Evolutionary conservation across 441 rosid species (phyloP).

Genomic region (Macaranga tanarius): DNA sequence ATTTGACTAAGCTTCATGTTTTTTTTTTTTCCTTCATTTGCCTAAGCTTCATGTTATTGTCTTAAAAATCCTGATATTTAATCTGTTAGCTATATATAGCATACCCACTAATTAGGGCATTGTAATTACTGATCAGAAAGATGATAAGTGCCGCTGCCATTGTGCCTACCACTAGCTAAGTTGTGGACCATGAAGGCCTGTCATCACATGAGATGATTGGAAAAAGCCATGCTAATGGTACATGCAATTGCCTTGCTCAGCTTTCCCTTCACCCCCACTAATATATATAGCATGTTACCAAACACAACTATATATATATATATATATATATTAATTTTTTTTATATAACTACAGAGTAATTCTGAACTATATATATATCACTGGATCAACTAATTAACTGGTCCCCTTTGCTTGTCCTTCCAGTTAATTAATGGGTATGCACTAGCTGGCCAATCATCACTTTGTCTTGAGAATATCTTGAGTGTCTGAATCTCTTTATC

Average conservation of each 20-base stretch:
- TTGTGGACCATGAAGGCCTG: slow-evolving; percentile 30
- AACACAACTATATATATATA: too few species aligned
- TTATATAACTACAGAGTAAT: not conserved
- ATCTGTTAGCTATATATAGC: too few species aligned
- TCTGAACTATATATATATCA: not conserved
- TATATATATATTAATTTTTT: too few species aligned
- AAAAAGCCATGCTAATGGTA: slow-evolving; percentile 18
- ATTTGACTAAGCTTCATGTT: too few species aligned
- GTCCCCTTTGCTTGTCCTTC: not conserved
- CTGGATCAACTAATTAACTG: not conserved
- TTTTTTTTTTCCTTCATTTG: too few species aligned
- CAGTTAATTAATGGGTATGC: slow-evolving; percentile 14
- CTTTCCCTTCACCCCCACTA: not conserved
- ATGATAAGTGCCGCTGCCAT: slow-evolving; percentile 17
- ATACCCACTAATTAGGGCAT: too few species aligned
- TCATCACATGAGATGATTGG: slow-evolving; percentile 31
- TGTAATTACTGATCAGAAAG: not conserved
- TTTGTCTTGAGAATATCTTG: slow-evolving; percentile 1
- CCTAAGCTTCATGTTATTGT: too few species aligned
- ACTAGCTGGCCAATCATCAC: slow-evolving; percentile 26
- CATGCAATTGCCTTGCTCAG: not conserved
- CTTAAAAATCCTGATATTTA: too few species aligned
- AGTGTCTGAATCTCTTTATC: not conserved
- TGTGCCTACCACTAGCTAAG: slow-evolving; percentile 24
- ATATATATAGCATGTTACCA: not conserved